A percentile compares a stretch with the other conserved stretches of the same genome.
These are phyloP conservation scores for Pyricularia pennisetigena DNA, from an alignment of 2,329 filamentous ascomycete genomes.

Conservation along the genomic window DNA sequence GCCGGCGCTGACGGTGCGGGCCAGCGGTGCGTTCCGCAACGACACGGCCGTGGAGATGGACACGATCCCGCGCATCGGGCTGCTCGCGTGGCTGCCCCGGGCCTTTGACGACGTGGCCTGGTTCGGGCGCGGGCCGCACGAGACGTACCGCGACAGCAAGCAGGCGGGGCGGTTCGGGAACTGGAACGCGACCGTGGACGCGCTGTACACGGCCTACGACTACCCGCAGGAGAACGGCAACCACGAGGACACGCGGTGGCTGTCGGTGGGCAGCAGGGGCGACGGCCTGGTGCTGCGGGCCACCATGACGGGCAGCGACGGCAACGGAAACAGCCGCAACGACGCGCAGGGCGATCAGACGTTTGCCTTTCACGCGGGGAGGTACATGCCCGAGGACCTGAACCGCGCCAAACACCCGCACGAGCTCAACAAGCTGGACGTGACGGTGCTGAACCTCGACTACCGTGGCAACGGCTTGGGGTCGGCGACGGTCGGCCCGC, in stretches of 20 bases:
- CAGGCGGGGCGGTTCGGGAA: slow-evolving; percentile 30
- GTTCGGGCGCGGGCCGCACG: slow-evolving; percentile 42
- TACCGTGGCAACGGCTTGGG: slow-evolving; percentile 31
- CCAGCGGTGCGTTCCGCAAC: slow-evolving; percentile 20
- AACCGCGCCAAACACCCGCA: slow-evolving; percentile 32
- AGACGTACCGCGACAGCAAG: slow-evolving; percentile 42
- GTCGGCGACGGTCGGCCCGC: slow-evolving; percentile 31
- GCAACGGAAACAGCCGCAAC: slow-evolving; percentile 7
- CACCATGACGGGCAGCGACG: slow-evolving; percentile 12
- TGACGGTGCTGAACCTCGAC: slow-evolving; percentile 30
- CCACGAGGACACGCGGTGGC: slow-evolving; percentile 35
- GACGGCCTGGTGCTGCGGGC: slow-evolving; percentile 12
- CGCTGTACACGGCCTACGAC: slow-evolving; percentile 37
- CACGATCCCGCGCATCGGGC: slow-evolving; percentile 37
- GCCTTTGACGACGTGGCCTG: slow-evolving; percentile 22
- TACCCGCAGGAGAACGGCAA: slow-evolving; percentile 45
- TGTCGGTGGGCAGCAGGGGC: background rate
- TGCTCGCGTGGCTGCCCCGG: slow-evolving; percentile 27
- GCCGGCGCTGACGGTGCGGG: slow-evolving; percentile 15
- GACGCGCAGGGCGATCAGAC: slow-evolving; percentile 10
- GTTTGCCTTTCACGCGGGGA: slow-evolving; percentile 27
- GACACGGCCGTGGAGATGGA: slow-evolving; percentile 26
- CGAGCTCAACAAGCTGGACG: slow-evolving; percentile 29
- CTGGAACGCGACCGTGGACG: slow-evolving; percentile 22
- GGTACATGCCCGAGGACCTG: slow-evolving; percentile 29